A percentile compares a stretch with the other conserved stretches of the same genome.
Evolutionary conservation across 306 rosid genomes (phyloP).

Genomic region (Dalbergia oliveri): DNA sequence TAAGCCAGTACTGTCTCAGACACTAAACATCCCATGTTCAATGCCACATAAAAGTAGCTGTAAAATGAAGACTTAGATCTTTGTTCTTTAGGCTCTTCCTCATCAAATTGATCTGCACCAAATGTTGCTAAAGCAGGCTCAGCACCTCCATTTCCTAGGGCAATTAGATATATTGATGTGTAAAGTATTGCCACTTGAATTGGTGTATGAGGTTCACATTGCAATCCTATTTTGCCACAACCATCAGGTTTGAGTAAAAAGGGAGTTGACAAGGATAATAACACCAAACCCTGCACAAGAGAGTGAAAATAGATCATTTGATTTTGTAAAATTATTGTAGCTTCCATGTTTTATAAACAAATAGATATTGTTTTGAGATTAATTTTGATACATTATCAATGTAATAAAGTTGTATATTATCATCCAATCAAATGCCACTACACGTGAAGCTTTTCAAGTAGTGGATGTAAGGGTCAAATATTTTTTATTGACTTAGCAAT

Average conservation of each 20-base stretch:
- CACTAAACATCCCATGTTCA: slow-evolving; percentile 64
- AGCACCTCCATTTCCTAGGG: slow-evolving; percentile 70
- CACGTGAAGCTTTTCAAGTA: too few relatives aligned
- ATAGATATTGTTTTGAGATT: background rate
- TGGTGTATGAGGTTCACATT: slow-evolving; percentile 60
- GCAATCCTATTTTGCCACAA: slow-evolving; percentile 62
- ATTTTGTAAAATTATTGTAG: background rate
- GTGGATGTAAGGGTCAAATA: too few relatives aligned
- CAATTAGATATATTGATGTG: slow-evolving; percentile 62
- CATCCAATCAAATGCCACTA: too few relatives aligned
- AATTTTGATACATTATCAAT: too few relatives aligned
- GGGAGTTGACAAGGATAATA: slow-evolving; percentile 61
- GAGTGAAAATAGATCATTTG: slow-evolving; percentile 2
- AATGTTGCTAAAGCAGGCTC: slow-evolving; percentile 71
- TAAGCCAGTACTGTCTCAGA: slow-evolving; percentile 67
- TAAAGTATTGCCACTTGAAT: slow-evolving; percentile 57
- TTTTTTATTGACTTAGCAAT: too few relatives aligned
- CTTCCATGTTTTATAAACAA: background rate
- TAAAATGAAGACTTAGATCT: slow-evolving; percentile 58
- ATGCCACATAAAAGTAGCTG: slow-evolving; percentile 71
- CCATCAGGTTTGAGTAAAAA: slow-evolving; percentile 60
- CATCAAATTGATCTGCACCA: slow-evolving; percentile 71
- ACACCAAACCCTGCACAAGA: slow-evolving; percentile 59
- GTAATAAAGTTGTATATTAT: too few relatives aligned
- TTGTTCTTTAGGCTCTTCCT: slow-evolving; percentile 59